These are phyloP conservation scores for Gloeostereum incarnatum DNA, from an alignment of 768 basidiomycete genomes.

Conservation along the genomic window DNA sequence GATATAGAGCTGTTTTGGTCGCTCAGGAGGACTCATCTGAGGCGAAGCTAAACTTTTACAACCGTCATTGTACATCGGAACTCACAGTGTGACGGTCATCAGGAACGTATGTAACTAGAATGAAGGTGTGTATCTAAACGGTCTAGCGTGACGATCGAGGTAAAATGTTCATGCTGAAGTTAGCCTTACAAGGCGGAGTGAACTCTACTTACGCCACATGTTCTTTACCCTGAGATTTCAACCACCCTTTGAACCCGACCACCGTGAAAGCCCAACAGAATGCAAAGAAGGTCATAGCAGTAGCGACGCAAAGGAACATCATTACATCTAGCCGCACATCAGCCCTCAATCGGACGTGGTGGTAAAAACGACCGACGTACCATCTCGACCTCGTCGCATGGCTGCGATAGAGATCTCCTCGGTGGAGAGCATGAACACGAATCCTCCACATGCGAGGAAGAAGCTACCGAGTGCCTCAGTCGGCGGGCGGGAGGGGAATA, in stretches of 20 bases:
- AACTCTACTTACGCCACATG: no score
- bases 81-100: no score
- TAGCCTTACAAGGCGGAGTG: no score
- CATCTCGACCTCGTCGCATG: conserved; percentile 85
- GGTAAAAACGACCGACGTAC: conserved; percentile 18
- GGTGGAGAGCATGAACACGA: conserved; percentile 83
- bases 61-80: no score
- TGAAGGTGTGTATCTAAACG: no score
- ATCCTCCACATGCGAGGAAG: conserved; percentile 79
- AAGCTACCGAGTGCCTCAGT: conserved; percentile 88
- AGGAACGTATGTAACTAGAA: no score
- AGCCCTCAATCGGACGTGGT: conserved; percentile 1
- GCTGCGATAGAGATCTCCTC: conserved; percentile 88
- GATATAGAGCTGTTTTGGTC: conserved; percentile 24
- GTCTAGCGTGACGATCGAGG: no score
- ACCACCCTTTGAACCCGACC: conserved; percentile 78
- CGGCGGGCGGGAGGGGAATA: conserved; percentile 85
- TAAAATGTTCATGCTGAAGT: no score
- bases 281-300: conserved; percentile 79
- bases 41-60: no score
- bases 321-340: conserved; percentile 53
- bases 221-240: no score
- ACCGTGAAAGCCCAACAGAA: conserved; percentile 78
- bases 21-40: no score
- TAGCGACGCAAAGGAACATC: conserved; percentile 82